Evolutionary conservation across 2,329 filamentous ascomycete genomes (phyloP).

Genomic region (Epicoccum nigrum): DNA sequence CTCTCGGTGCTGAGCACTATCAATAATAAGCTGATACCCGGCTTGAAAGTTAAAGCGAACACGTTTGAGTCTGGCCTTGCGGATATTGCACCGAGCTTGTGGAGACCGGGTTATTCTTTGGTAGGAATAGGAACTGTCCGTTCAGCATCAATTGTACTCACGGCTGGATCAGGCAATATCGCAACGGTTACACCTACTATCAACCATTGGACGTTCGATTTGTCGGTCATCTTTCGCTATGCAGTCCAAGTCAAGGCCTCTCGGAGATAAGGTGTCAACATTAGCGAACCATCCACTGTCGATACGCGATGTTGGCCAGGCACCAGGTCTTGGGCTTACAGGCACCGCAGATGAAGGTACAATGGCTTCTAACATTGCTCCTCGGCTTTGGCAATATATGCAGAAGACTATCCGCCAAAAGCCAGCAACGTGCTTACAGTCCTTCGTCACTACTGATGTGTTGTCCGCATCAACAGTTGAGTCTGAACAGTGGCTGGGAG

Average conservation of each 20-base stretch:
- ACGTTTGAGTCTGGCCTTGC: slow-evolving; percentile 44
- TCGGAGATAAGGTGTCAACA: slow-evolving; percentile 24
- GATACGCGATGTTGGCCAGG: neutral
- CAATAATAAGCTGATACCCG: slow-evolving; percentile 25
- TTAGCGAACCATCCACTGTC: neutral
- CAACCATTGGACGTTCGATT: slow-evolving; percentile 48
- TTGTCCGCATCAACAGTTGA: neutral
- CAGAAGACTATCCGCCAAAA: slow-evolving; percentile 20
- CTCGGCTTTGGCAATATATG: slow-evolving; percentile 23
- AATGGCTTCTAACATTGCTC: neutral
- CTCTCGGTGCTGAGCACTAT: slow-evolving; percentile 42
- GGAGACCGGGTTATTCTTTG: slow-evolving; percentile 46
- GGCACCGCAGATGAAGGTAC: neutral
- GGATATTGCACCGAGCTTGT: slow-evolving; percentile 49
- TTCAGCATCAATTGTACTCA: neutral
- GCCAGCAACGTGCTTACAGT: slow-evolving; percentile 5
- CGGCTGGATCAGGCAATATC: slow-evolving; percentile 32
- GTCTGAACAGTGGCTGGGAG: slow-evolving; percentile 1
- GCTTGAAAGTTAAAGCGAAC: slow-evolving; percentile 40
- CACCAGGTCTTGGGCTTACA: neutral
- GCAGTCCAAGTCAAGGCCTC: slow-evolving; percentile 17
- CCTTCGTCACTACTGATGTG: slow-evolving; percentile 12
- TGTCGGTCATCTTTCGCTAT: slow-evolving; percentile 7
- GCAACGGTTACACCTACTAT: slow-evolving; percentile 45
- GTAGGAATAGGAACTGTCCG: slow-evolving; percentile 24